Percentiles rank a stretch among this genome's conserved stretches.
Evolutionary conservation across 1,284 basidiomycete genomes (phyloP).

Genomic region (Cutaneotrichosporon arboriforme): DNA sequence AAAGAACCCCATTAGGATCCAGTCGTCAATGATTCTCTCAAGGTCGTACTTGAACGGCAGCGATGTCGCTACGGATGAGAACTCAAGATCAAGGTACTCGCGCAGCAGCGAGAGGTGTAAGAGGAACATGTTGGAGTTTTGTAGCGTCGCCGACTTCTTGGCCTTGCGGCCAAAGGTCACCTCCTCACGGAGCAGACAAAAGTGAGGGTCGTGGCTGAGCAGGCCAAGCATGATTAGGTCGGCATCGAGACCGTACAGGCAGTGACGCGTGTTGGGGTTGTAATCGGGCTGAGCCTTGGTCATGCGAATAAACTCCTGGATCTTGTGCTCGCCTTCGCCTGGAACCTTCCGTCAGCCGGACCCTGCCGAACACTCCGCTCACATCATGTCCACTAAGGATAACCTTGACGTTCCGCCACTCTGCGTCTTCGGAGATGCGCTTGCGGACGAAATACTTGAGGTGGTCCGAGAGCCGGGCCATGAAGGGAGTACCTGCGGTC

Average conservation of each 20-base stretch:
- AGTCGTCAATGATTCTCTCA: conserved; percentile 95
- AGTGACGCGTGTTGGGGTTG: conserved; percentile 63
- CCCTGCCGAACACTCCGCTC: conserved; percentile 12
- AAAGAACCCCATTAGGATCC: conserved; percentile 92
- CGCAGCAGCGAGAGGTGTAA: conserved; percentile 90
- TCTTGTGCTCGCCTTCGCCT: conserved; percentile 99
- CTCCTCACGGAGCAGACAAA: conserved; percentile 94
- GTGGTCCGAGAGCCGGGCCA: conserved; percentile 83
- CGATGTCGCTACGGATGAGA: conserved; percentile 55
- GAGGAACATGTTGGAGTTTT: conserved; percentile 88
- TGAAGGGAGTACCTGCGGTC: conserved; percentile 78
- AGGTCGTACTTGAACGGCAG: conserved; percentile 71
- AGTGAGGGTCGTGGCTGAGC: conserved; percentile 96
- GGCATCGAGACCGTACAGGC: conserved; percentile 95
- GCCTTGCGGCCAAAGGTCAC: conserved; percentile 89
- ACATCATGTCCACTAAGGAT: conserved; percentile 96
- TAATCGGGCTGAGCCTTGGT: conserved; percentile 92
- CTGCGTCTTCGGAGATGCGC: conserved; percentile 90
- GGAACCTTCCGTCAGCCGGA: conserved; percentile 54
- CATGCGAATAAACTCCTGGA: conserved; percentile 97
- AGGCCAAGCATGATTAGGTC: conserved; percentile 98
- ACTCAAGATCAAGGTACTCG: conserved; percentile 96
- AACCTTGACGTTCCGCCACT: conserved; percentile 87
- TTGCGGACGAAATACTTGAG: conserved; percentile 95
- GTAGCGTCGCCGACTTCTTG: conserved; percentile 64